These are phyloP conservation scores for Fusarium sp. DNA, from an alignment of 2,329 filamentous ascomycete species.

Conservation along the genomic window DNA sequence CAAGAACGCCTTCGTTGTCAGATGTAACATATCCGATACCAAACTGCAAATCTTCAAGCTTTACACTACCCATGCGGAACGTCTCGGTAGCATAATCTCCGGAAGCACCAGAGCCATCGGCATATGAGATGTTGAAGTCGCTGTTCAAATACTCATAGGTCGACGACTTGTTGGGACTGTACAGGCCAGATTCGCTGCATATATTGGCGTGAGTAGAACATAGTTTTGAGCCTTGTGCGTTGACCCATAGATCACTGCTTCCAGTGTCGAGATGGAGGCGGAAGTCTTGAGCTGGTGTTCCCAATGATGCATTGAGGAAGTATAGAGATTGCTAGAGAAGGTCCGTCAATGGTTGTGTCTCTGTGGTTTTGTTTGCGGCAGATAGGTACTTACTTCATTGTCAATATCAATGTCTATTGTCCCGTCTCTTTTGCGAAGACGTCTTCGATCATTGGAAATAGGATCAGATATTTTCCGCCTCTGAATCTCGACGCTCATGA, in stretches of 20 bases:
- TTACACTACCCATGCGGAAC: conserved; percentile 65
- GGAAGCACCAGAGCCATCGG: conserved; percentile 78
- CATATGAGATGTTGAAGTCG: conserved; percentile 88
- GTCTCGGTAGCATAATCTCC: conserved; percentile 86
- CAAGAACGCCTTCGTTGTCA: conserved; percentile 75
- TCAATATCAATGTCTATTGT: conserved; percentile 59
- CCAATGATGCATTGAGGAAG: conserved; percentile 69
- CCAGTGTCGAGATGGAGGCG: conserved; percentile 73
- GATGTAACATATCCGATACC: conserved; percentile 74
- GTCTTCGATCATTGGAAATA: conserved; percentile 54
- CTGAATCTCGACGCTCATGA: conserved; percentile 57
- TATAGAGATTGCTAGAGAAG: conserved; percentile 66
- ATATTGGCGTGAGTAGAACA: conserved; percentile 61
- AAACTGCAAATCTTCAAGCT: conserved; percentile 70
- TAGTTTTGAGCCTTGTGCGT: conserved; percentile 67
- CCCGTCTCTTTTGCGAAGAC: conserved; percentile 52
- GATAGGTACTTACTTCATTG: conserved; percentile 61
- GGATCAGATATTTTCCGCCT: conserved; percentile 51
- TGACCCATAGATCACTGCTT: conserved; percentile 76
- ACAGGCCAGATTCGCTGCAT: conserved; percentile 72
- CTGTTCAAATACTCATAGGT: conserved; percentile 78
- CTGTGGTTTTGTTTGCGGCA: too few relatives aligned
- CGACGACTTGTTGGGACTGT: conserved; percentile 75
- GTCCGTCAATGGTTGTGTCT: not conserved
- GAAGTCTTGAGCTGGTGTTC: conserved; percentile 67